Conservation (phyloP, 306 rosid genomes). For the Geum urbanum region DNA sequence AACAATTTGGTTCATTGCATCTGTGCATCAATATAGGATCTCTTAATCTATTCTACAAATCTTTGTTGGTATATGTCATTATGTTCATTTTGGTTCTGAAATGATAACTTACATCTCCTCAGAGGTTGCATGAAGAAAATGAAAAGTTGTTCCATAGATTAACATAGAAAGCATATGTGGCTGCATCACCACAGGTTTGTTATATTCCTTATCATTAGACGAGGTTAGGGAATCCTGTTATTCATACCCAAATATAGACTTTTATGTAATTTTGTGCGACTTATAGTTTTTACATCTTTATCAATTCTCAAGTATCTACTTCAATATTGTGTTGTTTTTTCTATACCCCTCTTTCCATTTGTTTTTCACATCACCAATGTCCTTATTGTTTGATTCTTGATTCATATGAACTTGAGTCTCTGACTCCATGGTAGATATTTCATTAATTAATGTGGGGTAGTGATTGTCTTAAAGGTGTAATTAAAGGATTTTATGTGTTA, state of each 20-base stretch:
- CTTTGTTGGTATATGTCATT: neutral
- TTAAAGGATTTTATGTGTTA: too few species aligned
- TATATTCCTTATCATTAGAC: constrained; percentile 19
- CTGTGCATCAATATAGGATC: neutral
- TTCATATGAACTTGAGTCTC: neutral
- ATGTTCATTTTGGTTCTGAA: neutral
- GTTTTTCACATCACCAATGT: neutral
- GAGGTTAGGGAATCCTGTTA: neutral
- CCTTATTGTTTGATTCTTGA: neutral
- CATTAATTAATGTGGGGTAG: neutral
- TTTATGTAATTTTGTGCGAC: neutral
- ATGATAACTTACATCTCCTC: constrained; percentile 22
- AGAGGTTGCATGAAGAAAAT: constrained; percentile 99
- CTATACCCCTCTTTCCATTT: neutral
- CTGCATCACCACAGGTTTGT: constrained; percentile 64
- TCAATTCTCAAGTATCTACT: neutral
- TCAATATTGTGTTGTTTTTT: neutral
- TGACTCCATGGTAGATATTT: neutral
- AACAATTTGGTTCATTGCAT: neutral
- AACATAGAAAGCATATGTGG: constrained; percentile 73
- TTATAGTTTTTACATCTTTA: neutral
- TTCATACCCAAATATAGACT: neutral
- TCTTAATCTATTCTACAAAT: neutral
- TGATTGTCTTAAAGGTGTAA: too few species aligned
- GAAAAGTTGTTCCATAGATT: constrained; percentile 88